Evolutionary conservation across 176 grass and related monocot genomes (phyloP), one percentile per base, ranked within the genome.

Genomic region (Otatea glauca): DNA sequence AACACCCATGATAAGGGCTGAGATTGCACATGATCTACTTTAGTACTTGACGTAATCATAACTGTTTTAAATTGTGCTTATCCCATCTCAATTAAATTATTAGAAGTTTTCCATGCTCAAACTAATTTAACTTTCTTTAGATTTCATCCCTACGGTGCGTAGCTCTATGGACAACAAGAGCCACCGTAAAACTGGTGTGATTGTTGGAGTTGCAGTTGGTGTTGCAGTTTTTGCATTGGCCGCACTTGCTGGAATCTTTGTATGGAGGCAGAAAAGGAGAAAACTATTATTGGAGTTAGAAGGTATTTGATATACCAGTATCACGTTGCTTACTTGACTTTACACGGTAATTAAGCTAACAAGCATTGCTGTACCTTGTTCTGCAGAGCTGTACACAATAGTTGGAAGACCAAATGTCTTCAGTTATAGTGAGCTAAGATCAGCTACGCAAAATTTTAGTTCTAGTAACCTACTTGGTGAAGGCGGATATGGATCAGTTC

Each of bases 401-500:
- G 78, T 88, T 63, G 92, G 85, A 65, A 86, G 84, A 75, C 90
- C 88, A 24, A 88, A 93, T 61, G 71, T 92, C 49, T 89, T 94
- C 71, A 85, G 74, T 65, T 94, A 98, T 83, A 14, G 71, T 83
- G 95, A 92, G 71, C 73, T 98, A 38, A 94, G 85, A 76, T 76
- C 84, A 1, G 85, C 95, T 47, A 92, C 91, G 53, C 91, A 94
- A 62, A 81, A 74, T 72, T 98, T 98, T 56, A 98, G 60, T 84
- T 75, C 92, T 65, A 70, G 6, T 65, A 98, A 98, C 82, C 81
- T 90, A 88, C 85, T 98, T 45, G 95, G 95, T 34, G 79, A 90
- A 89, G 95, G 95, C 68, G 95, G 95, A 80, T 98, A 92, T 83
- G 95, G 95, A 9, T 61, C 87, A 16, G 95, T 98, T 23, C 88